Evolutionary conservation across 768 basidiomycete genomes (phyloP).

Genomic region (Boletus huronensis): DNA sequence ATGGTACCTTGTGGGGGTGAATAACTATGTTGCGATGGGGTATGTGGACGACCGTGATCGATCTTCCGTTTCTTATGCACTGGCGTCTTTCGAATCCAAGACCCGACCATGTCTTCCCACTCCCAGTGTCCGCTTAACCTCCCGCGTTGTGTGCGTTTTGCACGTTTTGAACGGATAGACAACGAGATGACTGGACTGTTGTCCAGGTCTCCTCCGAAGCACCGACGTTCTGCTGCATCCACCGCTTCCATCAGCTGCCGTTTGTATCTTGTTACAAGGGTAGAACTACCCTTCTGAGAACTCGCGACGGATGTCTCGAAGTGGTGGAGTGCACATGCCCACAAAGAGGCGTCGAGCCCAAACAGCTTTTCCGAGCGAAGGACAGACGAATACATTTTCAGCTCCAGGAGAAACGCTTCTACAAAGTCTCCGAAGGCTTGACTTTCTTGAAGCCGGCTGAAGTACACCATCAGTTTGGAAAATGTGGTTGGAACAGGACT

Average conservation of each 20-base stretch:
- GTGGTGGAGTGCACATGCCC: constrained; percentile 47
- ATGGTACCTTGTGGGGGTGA: background rate
- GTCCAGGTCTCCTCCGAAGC: constrained; percentile 33
- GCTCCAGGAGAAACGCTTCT: constrained; percentile 25
- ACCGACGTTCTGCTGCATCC: constrained; percentile 50
- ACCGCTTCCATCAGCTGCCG: constrained; percentile 41
- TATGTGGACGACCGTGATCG: background rate
- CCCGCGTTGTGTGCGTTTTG: constrained; percentile 6
- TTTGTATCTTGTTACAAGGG: constrained; percentile 35
- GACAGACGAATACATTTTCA: constrained; percentile 22
- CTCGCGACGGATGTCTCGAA: constrained; percentile 37
- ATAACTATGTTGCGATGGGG: background rate
- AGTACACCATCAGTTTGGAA: constrained; percentile 24
- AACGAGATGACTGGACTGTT: constrained; percentile 17
- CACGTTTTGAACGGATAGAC: constrained; percentile 1
- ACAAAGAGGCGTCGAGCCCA: constrained; percentile 48
- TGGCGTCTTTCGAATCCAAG: constrained; percentile 43
- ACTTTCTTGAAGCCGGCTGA: constrained; percentile 13
- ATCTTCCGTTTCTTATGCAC: constrained; percentile 24
- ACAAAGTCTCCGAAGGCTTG: constrained; percentile 11
- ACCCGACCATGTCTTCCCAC: constrained; percentile 47
- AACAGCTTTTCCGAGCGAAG: constrained; percentile 37
- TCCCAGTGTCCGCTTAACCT: constrained; percentile 37
- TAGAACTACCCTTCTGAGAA: constrained; percentile 19
- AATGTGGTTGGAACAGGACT: constrained; percentile 33